Evolutionary conservation across 768 basidiomycete genomes (phyloP).

Genomic region (Vararia minispora): DNA sequence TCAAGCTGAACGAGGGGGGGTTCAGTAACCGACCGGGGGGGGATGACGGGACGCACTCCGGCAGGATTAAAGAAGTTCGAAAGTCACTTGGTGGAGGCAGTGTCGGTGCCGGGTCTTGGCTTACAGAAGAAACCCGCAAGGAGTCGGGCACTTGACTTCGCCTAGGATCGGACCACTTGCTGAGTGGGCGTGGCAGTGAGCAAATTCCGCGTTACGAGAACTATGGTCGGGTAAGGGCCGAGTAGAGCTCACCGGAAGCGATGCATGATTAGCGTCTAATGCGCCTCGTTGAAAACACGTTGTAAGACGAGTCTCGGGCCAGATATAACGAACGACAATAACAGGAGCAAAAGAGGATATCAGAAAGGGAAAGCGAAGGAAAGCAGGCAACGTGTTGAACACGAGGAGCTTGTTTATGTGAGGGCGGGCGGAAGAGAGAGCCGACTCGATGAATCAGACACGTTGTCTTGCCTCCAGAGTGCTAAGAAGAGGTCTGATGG

Average conservation of each 20-base stretch:
- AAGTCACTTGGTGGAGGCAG: conserved; percentile 67
- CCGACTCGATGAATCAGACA: conserved; percentile 22
- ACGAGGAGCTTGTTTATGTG: conserved; percentile 62
- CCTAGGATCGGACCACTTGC: conserved; percentile 72
- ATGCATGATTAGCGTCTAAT: conserved; percentile 38
- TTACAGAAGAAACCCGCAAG: conserved; percentile 12
- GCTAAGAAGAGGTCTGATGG: too few species aligned
- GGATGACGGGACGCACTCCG: conserved; percentile 48
- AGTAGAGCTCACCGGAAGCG: conserved; percentile 62
- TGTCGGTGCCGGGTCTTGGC: conserved; percentile 31
- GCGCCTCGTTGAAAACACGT: conserved; percentile 63
- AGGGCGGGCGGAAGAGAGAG: conserved; percentile 19
- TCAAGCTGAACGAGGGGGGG: conserved; percentile 38
- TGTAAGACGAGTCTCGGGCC: too few species aligned
- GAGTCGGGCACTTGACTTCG: conserved; percentile 30
- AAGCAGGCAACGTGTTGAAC: conserved; percentile 62
- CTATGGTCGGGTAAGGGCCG: conserved; percentile 10
- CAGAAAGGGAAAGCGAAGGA: conserved; percentile 22
- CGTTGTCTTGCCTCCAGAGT: too few species aligned
- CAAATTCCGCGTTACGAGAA: conserved; percentile 12
- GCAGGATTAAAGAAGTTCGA: conserved; percentile 77
- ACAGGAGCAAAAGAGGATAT: conserved; percentile 11
- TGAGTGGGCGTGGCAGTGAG: conserved; percentile 22
- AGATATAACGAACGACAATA: conserved; percentile 10
- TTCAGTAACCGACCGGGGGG: neutral